Evolutionary conservation across 1,139 yeast genomes (phyloP), one percentile per base, ranked within the genome.

Genomic region (Lodderomyces jiufengensis): DNA sequence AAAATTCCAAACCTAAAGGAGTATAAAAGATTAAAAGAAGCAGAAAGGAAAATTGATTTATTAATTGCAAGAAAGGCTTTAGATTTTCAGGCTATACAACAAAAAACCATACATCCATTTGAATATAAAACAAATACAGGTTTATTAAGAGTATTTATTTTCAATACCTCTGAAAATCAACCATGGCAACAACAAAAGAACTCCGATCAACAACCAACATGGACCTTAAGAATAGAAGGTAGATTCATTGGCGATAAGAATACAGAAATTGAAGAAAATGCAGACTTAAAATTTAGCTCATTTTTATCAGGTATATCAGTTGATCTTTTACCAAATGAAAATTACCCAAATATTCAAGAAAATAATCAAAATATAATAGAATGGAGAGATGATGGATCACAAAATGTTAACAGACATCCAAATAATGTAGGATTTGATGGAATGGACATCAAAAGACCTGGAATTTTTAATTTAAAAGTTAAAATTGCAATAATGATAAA

Each of bases 181-280:
- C 87, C 94, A 31, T 92, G 98, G 98, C 97, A 90, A 55, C 49
- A 51, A 34, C 57, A 55, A 4, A 14, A 34, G 12, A 44, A 49
- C 24, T 47, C 53, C 2, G 37, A 49, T 7, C 51, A 54, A 11
- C 76, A 70, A 33, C 76, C 94, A 6, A 55, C 77, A 5, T 92
- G 97, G 97, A 84, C 94, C 1, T 68, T 92, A 48, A 72, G 95
- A 39, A 76, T 92, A 15, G 97, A 92, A 59, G 98, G 98, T 9
- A 70, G 88, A 38, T 63, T 86, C 24, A 65, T 90, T 27, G 48
- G 59, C 34, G 65, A 63, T 35, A 41, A 44, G 15, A 47, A 39
- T 28, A 33, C 36, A 3, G 46, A 41, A 24, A 35, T 28, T 13
- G 39, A 32, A 9, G 23, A 37, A 11, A 16, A 32, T 18, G 23